Evolutionary conservation across 2,329 filamentous ascomycete genomes (phyloP).

Genomic region (Diaporthe australafricana): DNA sequence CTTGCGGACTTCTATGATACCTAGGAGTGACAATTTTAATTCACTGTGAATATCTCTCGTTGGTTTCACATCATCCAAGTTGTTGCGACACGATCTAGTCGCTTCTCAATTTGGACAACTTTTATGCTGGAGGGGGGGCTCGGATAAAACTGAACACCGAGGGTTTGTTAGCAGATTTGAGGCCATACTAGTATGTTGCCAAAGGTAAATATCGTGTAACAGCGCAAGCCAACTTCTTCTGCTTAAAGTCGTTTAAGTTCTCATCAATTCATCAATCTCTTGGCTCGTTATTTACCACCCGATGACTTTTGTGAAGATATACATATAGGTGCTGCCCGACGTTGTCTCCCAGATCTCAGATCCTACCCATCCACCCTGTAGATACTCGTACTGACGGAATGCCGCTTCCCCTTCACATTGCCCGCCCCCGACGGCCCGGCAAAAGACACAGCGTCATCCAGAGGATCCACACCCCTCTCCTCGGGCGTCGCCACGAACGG

Average conservation of each 20-base stretch:
- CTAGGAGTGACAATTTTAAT: no score
- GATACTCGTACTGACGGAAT: constrained; percentile 7
- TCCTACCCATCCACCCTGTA: constrained; percentile 2
- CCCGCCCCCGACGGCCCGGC: constrained; percentile 32
- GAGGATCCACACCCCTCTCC: constrained; percentile 47
- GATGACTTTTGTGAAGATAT: no score
- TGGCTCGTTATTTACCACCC: neutral
- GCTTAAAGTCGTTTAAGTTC: neutral
- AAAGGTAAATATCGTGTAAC: no score
- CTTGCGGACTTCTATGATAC: no score
- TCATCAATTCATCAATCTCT: neutral
- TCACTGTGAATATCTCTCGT: no score
- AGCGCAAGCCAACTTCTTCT: neutral
- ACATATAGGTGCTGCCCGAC: neutral
- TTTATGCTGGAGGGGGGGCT: no score
- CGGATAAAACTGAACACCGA: no score
- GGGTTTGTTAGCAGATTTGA: no score
- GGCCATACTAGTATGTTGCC: no score
- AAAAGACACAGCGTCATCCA: constrained; percentile 41
- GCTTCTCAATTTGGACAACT: no score
- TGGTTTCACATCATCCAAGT: no score
- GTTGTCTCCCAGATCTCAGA: neutral
- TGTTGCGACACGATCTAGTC: no score
- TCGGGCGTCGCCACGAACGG: constrained; percentile 49
- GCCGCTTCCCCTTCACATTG: constrained; percentile 2